Conservation (phyloP, 805 yeast species). For the Starmerella kuoi region DNA sequence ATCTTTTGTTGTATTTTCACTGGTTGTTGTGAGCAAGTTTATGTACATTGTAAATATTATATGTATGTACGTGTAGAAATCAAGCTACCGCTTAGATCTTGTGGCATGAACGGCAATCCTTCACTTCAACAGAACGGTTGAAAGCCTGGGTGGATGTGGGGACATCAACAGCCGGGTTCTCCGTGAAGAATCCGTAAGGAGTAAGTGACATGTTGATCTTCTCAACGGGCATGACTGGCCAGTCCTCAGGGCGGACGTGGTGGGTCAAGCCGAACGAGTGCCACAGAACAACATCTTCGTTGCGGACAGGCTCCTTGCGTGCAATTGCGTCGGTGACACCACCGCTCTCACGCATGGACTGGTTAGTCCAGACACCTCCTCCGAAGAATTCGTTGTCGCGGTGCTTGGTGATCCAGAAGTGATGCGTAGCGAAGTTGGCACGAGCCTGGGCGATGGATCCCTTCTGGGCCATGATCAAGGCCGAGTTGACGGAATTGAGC, state of each 20-base stretch:
- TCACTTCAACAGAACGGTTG: conserved; percentile 44
- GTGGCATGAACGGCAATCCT: conserved; percentile 23
- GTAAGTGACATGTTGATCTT: conserved; percentile 51
- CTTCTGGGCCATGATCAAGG: conserved; percentile 56
- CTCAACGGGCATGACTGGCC: conserved; percentile 84
- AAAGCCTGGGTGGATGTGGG: conserved; percentile 56
- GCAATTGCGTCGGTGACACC: conserved; percentile 24
- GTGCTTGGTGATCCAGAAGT: conserved; percentile 71
- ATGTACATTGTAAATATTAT: neutral
- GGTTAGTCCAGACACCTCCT: conserved; percentile 81
- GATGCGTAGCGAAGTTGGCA: conserved; percentile 65
- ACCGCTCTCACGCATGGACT: conserved; percentile 53
- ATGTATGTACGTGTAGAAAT: too few species aligned
- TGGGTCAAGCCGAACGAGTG: conserved; percentile 73
- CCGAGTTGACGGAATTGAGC: conserved; percentile 60
- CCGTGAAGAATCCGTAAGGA: conserved; percentile 66
- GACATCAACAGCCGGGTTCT: conserved; percentile 67
- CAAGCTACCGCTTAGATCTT: conserved; percentile 17
- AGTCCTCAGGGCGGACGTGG: conserved; percentile 59
- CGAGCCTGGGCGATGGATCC: conserved; percentile 55
- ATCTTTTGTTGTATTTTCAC: too few species aligned
- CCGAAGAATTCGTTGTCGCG: conserved; percentile 59
- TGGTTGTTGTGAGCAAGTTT: too few species aligned
- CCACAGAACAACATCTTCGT: conserved; percentile 68
- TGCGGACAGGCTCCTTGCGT: conserved; percentile 46